phyloP scores from a whole-genome alignment of 495 filamentous ascomycete genomes.

The Talaromyces liani region DNA sequence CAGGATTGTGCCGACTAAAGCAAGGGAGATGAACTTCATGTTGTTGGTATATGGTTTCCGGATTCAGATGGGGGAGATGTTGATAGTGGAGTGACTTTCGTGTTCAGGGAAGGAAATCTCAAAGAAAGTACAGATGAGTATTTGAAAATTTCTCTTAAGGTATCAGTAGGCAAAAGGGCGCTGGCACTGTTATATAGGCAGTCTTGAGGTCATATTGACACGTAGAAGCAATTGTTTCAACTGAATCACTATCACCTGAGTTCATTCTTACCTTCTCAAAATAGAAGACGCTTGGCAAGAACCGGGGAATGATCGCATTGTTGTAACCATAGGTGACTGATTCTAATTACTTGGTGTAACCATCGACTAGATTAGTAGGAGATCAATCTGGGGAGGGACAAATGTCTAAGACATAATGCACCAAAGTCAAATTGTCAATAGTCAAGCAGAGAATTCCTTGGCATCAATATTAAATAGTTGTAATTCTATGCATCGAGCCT shows the following conservation, averaged over 20 bases:
- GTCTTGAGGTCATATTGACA: neutral
- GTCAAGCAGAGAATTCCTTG: neutral
- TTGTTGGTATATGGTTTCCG: neutral
- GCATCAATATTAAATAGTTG: neutral
- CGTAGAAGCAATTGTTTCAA: neutral
- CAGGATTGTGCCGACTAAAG: slow-evolving; percentile 7
- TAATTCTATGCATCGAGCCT: neutral
- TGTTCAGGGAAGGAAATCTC: neutral
- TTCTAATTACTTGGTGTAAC: neutral
- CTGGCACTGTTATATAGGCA: neutral
- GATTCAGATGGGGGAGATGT: neutral
- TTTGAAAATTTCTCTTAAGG: neutral
- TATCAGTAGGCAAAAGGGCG: neutral
- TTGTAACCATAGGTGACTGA: slow-evolving; percentile 1
- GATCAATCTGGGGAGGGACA: neutral
- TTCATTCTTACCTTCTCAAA: neutral
- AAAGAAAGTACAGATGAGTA: neutral
- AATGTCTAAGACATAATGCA: neutral
- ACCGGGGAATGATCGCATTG: neutral
- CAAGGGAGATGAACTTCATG: neutral
- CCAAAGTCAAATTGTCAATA: neutral
- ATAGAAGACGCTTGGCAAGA: neutral
- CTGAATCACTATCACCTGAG: neutral
- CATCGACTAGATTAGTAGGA: neutral
- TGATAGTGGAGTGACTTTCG: neutral